A percentile compares a stretch with the other conserved stretches of the same genome.
phyloP scores from a whole-genome alignment of 345 rosid genomes.

The Syzygium aqueum region DNA sequence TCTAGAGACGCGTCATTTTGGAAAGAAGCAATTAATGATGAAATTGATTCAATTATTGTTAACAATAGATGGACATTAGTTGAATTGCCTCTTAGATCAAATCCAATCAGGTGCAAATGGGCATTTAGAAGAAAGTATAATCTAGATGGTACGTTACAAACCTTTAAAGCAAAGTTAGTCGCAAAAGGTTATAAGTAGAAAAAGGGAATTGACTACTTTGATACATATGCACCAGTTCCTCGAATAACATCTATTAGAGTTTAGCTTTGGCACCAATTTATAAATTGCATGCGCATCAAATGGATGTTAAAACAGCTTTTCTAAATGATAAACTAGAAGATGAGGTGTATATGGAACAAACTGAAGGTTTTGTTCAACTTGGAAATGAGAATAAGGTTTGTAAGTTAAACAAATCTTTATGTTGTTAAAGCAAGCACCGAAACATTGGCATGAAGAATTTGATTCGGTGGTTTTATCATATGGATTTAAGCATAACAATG shows the following conservation, averaged over 20 bases:
- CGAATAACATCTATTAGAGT: too few species aligned
- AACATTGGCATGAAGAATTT: background rate
- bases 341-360: background rate
- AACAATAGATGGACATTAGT: background rate
- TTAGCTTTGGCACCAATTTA: background rate
- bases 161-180: background rate
- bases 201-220: background rate
- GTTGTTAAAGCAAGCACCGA: background rate
- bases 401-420: too few species aligned
- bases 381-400: background rate
- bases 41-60: too few species aligned
- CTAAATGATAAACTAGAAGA: too few species aligned
- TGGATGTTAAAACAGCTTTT: too few species aligned
- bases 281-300: background rate
- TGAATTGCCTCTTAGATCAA: background rate
- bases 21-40: background rate
- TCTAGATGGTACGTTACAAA: background rate
- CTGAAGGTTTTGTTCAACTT: background rate
- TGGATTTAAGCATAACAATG: background rate
- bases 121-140: background rate
- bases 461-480: too few species aligned
- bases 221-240: background rate
- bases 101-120: background rate
- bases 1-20: background rate
- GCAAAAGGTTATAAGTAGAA: background rate